Percentiles rank a stretch among this genome's conserved stretches.
phyloP scores from a whole-genome alignment of 2,329 filamentous ascomycete genomes.

The Fusarium bulbicola region DNA sequence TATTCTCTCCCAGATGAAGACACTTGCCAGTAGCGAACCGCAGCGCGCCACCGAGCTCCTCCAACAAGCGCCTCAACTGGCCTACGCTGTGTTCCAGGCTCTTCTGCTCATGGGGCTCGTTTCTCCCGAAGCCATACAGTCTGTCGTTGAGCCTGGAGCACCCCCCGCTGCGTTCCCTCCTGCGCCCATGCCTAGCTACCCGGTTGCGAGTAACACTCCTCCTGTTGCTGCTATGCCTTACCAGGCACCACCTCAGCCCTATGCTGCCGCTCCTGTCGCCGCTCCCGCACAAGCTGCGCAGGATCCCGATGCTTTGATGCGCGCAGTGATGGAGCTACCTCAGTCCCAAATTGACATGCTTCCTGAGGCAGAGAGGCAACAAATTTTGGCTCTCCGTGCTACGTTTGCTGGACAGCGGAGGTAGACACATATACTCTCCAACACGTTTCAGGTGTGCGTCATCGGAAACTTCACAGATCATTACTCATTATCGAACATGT shows the following conservation, averaged over 20 bases:
- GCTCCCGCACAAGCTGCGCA: constrained; percentile 51
- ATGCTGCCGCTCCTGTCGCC: constrained; percentile 47
- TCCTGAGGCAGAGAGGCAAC: constrained; percentile 76
- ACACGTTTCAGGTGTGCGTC: background rate
- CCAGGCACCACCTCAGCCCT: constrained; percentile 54
- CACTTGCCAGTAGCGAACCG: constrained; percentile 83
- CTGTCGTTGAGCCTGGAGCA: constrained; percentile 75
- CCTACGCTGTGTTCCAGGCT: constrained; percentile 95
- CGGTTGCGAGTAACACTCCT: constrained; percentile 51
- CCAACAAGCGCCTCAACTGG: constrained; percentile 87
- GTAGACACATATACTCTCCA: constrained; percentile 21
- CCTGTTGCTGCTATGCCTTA: constrained; percentile 58
- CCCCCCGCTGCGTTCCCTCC: constrained; percentile 51
- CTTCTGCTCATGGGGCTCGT: constrained; percentile 93
- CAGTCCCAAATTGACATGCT: constrained; percentile 83
- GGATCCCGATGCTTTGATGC: constrained; percentile 77
- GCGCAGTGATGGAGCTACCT: constrained; percentile 82
- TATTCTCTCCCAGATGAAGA: constrained; percentile 94
- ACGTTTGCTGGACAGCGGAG: constrained; percentile 60
- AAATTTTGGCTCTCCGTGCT: constrained; percentile 81
- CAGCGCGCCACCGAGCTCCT: constrained; percentile 86
- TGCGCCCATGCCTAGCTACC: constrained; percentile 45
- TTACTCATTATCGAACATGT: background rate
- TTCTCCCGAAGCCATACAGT: constrained; percentile 81
- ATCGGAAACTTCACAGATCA: background rate